A percentile compares a stretch with the other conserved stretches of the same genome.
These are phyloP conservation scores for Aspergillus texensis DNA, from an alignment of 2,329 filamentous ascomycete species.

Conservation along the genomic window DNA sequence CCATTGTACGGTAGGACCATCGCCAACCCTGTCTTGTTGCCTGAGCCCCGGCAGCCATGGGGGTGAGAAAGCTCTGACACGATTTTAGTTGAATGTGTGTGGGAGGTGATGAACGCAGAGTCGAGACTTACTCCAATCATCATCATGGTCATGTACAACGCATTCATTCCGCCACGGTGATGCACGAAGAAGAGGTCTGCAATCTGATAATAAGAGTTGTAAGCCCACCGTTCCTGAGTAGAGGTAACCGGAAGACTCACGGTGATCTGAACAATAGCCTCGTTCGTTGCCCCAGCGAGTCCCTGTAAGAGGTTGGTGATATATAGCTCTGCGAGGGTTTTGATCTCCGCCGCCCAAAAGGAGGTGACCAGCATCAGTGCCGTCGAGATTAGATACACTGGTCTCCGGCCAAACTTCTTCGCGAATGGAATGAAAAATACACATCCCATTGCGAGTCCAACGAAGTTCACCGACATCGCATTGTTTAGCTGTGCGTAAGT, in stretches of 20 bases:
- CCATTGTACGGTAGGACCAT: conserved; percentile 39
- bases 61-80: conserved; percentile 33
- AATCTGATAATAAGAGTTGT: conserved; percentile 30
- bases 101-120: neutral
- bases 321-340: conserved; percentile 48
- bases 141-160: conserved; percentile 49
- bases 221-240: neutral
- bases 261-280: conserved; percentile 45
- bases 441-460: conserved; percentile 46
- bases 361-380: conserved; percentile 40
- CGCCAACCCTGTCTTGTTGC: conserved; percentile 38
- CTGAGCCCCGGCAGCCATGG: conserved; percentile 38
- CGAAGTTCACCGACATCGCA: conserved; percentile 51
- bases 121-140: conserved; percentile 39
- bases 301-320: conserved; percentile 47
- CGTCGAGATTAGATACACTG: conserved; percentile 49
- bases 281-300: conserved; percentile 44
- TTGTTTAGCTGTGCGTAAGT: conserved; percentile 47
- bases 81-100: neutral
- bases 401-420: conserved; percentile 48
- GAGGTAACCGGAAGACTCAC: conserved; percentile 29
- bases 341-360: conserved; percentile 48
- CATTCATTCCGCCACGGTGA: conserved; percentile 55
- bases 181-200: conserved; percentile 55
- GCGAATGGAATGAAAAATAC: conserved; percentile 52